These are phyloP conservation scores for Botrytis deweyae DNA, from an alignment of 2,329 filamentous ascomycete species.

Conservation along the genomic window DNA sequence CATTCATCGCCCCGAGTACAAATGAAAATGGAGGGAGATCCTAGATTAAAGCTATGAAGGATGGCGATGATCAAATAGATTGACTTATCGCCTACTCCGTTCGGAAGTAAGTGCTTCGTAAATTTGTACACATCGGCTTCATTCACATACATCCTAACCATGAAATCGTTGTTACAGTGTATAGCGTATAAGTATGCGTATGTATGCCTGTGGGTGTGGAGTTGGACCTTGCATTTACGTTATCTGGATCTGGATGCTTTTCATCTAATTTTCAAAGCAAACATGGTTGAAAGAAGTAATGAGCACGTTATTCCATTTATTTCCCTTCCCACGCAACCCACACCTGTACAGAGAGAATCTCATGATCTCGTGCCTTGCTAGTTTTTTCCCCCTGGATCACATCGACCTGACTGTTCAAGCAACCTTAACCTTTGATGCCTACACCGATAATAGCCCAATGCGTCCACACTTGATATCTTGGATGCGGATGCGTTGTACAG, in stretches of 20 bases:
- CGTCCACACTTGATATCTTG: neutral
- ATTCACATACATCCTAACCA: neutral
- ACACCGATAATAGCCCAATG: conserved; percentile 9
- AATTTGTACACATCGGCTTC: conserved; percentile 2
- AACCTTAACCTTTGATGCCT: conserved; percentile 8
- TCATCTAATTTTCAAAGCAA: neutral
- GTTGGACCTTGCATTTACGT: conserved; percentile 17
- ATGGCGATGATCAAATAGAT: conserved; percentile 1
- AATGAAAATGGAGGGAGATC: neutral
- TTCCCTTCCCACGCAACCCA: neutral
- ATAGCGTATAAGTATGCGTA: neutral
- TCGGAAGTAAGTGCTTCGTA: neutral
- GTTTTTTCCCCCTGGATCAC: conserved; percentile 12
- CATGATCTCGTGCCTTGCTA: conserved; percentile 20
- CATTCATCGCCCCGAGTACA: conserved; percentile 7
- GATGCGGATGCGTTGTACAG: conserved; percentile 17
- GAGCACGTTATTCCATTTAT: conserved; percentile 1
- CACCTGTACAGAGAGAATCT: neutral
- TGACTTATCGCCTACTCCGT: neutral
- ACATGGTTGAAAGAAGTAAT: neutral
- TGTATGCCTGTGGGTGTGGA: neutral
- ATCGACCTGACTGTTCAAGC: neutral
- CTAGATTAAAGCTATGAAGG: neutral
- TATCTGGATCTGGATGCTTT: neutral
- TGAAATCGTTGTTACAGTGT: neutral